These are phyloP conservation scores for Neonothopanus nambi DNA, from an alignment of 1,284 basidiomycete species.

Conservation along the genomic window DNA sequence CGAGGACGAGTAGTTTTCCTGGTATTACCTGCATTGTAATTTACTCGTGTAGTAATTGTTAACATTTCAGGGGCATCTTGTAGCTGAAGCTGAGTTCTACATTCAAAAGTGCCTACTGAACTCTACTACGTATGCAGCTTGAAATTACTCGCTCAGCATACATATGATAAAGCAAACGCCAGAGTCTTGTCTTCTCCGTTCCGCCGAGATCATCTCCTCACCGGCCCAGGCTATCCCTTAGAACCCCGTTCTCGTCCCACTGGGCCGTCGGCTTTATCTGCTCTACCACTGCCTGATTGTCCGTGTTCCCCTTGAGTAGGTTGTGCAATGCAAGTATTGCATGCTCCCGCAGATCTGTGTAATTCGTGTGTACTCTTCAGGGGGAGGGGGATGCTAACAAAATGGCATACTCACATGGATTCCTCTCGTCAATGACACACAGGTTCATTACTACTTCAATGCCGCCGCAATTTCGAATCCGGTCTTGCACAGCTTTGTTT, in stretches of 20 bases:
- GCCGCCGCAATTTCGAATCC: slow-evolving; percentile 67
- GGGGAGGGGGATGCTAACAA: not conserved
- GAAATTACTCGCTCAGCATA: too few species aligned
- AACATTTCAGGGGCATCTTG: too few species aligned
- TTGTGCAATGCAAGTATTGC: slow-evolving; percentile 83
- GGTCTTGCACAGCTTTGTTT: slow-evolving; percentile 68
- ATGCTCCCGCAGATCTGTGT: slow-evolving; percentile 83
- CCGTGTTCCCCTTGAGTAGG: slow-evolving; percentile 70
- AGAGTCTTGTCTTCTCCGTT: not conserved
- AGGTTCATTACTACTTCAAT: slow-evolving; percentile 81
- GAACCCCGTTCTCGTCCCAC: slow-evolving; percentile 60
- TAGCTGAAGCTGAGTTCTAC: not conserved
- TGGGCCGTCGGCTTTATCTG: slow-evolving; percentile 63
- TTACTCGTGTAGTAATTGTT: too few species aligned
- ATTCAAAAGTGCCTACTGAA: too few species aligned
- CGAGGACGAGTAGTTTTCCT: slow-evolving; percentile 40
- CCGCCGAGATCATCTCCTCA: slow-evolving; percentile 14
- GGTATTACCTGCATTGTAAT: too few species aligned
- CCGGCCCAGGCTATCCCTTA: slow-evolving; percentile 37
- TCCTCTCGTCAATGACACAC: slow-evolving; percentile 87
- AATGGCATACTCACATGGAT: slow-evolving; percentile 65
- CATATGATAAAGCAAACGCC: too few species aligned
- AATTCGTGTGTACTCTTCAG: not conserved
- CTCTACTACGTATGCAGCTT: too few species aligned
- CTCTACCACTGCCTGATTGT: slow-evolving; percentile 79